phyloP scores from a whole-genome alignment of 164 flowering plant species.

The Platanus orientalis region DNA sequence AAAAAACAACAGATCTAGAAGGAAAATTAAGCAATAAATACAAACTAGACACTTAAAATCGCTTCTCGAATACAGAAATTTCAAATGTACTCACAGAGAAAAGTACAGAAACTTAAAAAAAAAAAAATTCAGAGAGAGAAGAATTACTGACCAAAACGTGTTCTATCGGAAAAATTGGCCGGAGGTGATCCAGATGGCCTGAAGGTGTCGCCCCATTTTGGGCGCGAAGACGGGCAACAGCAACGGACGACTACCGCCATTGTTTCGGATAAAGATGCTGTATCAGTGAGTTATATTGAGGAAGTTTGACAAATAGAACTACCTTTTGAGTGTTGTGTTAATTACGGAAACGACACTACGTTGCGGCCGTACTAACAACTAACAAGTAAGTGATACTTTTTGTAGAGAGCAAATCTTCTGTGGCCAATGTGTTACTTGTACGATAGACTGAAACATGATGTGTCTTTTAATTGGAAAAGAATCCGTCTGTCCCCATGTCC shows the following conservation, averaged over 20 bases:
- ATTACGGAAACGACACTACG: too few species aligned
- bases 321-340: too few species aligned
- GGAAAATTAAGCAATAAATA: neutral
- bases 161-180: neutral
- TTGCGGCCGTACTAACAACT: too few species aligned
- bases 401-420: too few species aligned
- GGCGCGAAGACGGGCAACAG: conserved; percentile 10
- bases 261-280: too few species aligned
- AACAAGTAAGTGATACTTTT: too few species aligned
- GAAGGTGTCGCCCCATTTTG: conserved; percentile 8
- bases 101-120: neutral
- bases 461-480: too few species aligned
- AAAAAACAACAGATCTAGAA: neutral
- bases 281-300: too few species aligned
- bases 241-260: conserved; percentile 19
- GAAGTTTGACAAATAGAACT: too few species aligned
- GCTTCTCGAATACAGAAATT: neutral
- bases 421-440: too few species aligned
- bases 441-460: too few species aligned
- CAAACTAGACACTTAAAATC: neutral
- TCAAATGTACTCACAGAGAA: neutral
- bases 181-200: conserved; percentile 8
- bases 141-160: neutral
- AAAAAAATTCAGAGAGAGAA: neutral
- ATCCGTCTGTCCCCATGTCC: too few species aligned